Base-by-base conservation (phyloP, 139 green algal genomes). In the Coccomyxa sp. region DNA sequence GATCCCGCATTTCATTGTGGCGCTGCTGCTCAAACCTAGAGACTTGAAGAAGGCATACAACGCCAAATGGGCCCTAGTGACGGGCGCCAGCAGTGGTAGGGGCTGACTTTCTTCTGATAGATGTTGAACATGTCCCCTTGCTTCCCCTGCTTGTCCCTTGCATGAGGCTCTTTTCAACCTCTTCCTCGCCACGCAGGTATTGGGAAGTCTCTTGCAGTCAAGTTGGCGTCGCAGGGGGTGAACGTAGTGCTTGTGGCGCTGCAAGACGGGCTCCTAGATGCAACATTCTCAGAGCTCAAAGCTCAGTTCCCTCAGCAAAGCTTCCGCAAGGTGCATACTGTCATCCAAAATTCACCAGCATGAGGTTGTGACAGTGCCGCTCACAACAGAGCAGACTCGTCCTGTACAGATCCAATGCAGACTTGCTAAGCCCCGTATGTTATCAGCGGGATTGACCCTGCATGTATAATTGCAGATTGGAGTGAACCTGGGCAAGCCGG, bases 21-120 rank as follows among this genome's bases (percentile, higher is more conserved):
- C 82, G 31, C 92, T 90, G n/a, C n/a, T n/a, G 38, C 95, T 84
- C 83, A 91, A 89, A 68, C 88, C 86, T 16, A 92, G 96, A 39
- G 89, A 98, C 83, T 80, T 98, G 8, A 96, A 96, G 79, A 90
- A 90, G 70, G 79, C 87, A 0, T 98, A 98, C 82, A 88, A 91
- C 70, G 94, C 94, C 0, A 27, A 93, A 18, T 99, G 95, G 95
- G 95, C 89, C 0, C 81, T 99, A 2, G 95, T 99, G 8, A 99
- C 95, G 18, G 95, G 95, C 14, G 81, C 87, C 12, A 95, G 89
- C 85, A 95, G 91, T 70, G 93, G 94, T 97, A 44, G 38, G n/a
- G n/a, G 69, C 3, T 64, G 50, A 7, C 27, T 22, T 64, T 18
- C 4, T 31, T 64, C 27, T 10, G 10, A 58, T 27, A 58, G 44